Conservation (phyloP, 2,329 filamentous ascomycete species). For the Zymoseptoria pseudotritici region DNA sequence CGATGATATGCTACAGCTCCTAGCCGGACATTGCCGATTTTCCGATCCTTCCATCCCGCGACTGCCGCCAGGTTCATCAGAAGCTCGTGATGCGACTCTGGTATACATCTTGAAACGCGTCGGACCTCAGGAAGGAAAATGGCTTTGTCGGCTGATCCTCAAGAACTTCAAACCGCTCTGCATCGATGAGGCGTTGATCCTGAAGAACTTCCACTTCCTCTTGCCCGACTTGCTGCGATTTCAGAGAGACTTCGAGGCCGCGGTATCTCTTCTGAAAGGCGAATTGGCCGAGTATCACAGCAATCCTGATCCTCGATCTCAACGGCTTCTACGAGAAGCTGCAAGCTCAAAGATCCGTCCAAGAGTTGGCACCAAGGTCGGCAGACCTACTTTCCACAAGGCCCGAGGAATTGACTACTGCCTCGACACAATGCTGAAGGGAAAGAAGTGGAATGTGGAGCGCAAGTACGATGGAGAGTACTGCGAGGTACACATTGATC, state of each 20-base stretch:
- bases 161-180: constrained; percentile 65
- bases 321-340: constrained; percentile 24
- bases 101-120: constrained; percentile 53
- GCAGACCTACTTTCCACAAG: constrained; percentile 40
- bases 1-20: constrained; percentile 54
- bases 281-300: constrained; percentile 34
- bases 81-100: constrained; percentile 41
- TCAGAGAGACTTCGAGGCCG: constrained; percentile 58
- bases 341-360: constrained; percentile 28
- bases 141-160: constrained; percentile 73
- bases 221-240: constrained; percentile 64
- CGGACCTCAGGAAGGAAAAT: constrained; percentile 68
- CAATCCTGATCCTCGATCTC: constrained; percentile 28
- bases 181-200: constrained; percentile 51
- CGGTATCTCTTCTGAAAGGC: constrained; percentile 48
- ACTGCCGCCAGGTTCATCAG: constrained; percentile 18
- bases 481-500: constrained; percentile 77
- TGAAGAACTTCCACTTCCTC: constrained; percentile 58
- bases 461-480: constrained; percentile 81
- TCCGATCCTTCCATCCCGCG: constrained; percentile 56
- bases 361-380: constrained; percentile 38
- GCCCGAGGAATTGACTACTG: constrained; percentile 61
- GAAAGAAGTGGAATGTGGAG: constrained; percentile 63
- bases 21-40: constrained; percentile 63
- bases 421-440: constrained; percentile 51